Conservation (phyloP, 2,329 filamentous ascomycete genomes). For the Curvularia hawaiiensis region DNA sequence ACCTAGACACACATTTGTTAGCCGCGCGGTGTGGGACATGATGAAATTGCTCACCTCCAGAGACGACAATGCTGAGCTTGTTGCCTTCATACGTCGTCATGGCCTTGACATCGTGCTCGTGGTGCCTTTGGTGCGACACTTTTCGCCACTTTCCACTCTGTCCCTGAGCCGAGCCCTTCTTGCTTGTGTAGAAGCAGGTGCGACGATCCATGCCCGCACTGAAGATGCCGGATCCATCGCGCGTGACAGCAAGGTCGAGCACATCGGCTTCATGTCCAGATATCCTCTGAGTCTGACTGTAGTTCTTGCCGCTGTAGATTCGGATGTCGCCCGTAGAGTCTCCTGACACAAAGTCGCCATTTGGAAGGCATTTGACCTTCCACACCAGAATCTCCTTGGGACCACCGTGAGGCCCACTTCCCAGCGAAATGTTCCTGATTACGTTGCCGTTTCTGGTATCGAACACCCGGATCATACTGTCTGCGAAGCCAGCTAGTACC, state of each 20-base stretch:
- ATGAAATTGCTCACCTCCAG: conserved; percentile 70
- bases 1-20: conserved; percentile 55
- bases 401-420: conserved; percentile 75
- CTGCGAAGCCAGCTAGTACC: conserved; percentile 90
- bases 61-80: conserved; percentile 83
- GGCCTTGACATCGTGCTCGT: conserved; percentile 93
- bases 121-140: conserved; percentile 82
- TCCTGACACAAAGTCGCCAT: conserved; percentile 89
- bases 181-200: conserved; percentile 76
- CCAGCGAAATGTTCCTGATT: conserved; percentile 82
- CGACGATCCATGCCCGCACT: conserved; percentile 91
- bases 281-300: conserved; percentile 83
- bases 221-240: conserved; percentile 80
- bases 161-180: conserved; percentile 35
- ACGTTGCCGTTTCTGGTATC: conserved; percentile 80
- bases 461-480: conserved; percentile 91
- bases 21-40: not conserved
- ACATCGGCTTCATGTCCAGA: conserved; percentile 89
- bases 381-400: conserved; percentile 89
- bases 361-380: conserved; percentile 86
- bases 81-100: conserved; percentile 88
- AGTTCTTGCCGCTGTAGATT: conserved; percentile 93
- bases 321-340: conserved; percentile 93
- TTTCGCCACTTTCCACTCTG: conserved; percentile 72
- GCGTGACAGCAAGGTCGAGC: conserved; percentile 81